Evolutionary conservation across 345 rosid genomes (phyloP).

Genomic region (Excoecaria cochinchinensis): DNA sequence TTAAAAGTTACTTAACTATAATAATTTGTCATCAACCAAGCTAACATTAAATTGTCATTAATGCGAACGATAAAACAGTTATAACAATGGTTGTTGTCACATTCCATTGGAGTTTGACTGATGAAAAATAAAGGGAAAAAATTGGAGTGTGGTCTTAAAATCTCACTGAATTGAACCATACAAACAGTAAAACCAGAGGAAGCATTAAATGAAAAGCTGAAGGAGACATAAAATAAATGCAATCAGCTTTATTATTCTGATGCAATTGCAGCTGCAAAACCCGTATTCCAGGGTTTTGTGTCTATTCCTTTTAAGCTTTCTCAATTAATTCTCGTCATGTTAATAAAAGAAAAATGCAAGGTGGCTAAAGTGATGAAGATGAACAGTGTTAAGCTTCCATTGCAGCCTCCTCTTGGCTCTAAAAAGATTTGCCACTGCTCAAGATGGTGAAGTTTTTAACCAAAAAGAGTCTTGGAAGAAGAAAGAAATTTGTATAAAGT

Average conservation of each 20-base stretch:
- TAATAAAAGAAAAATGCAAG: background rate
- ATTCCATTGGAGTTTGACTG: too few relatives aligned
- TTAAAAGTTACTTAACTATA: too few relatives aligned
- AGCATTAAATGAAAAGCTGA: conserved; percentile 1
- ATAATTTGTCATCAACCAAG: too few relatives aligned
- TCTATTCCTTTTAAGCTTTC: background rate
- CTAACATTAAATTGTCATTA: too few relatives aligned
- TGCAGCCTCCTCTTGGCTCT: background rate
- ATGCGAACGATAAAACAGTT: too few relatives aligned
- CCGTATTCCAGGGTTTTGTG: background rate
- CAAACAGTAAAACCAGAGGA: background rate
- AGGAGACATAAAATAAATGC: conserved; percentile 11
- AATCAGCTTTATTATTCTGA: background rate
- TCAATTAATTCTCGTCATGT: conserved; percentile 1
- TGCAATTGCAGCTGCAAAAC: background rate
- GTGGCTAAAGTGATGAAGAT: background rate
- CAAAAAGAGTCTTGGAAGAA: background rate
- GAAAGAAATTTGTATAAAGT: background rate
- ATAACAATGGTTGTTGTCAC: too few relatives aligned
- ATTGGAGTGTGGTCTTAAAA: background rate
- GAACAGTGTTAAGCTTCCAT: background rate
- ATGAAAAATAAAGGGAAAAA: background rate
- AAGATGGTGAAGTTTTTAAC: too few relatives aligned
- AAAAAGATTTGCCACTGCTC: background rate
- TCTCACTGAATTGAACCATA: background rate